phyloP scores from a whole-genome alignment of 345 rosid species.

The Lepidium africanum region DNA sequence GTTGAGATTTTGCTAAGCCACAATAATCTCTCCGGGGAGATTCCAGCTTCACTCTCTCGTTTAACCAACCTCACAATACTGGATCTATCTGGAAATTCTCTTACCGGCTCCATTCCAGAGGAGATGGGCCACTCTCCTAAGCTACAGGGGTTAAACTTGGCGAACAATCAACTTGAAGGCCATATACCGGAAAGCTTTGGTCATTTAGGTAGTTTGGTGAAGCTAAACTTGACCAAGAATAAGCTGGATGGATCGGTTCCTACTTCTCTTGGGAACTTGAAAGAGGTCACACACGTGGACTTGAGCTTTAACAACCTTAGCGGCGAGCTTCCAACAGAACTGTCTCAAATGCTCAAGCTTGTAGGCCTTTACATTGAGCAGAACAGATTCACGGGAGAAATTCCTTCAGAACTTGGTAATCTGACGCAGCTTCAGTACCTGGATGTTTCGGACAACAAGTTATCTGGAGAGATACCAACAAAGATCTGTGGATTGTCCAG shows the following conservation, averaged over 20 bases:
- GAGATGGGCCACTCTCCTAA: slow-evolving; percentile 48
- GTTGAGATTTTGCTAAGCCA: slow-evolving; percentile 60
- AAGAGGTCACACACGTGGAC: slow-evolving; percentile 70
- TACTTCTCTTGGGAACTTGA: slow-evolving; percentile 55
- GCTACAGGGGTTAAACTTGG: slow-evolving; percentile 82
- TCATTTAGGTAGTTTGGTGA: slow-evolving; percentile 51
- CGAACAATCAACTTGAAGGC: slow-evolving; percentile 62
- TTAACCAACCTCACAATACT: slow-evolving; percentile 59
- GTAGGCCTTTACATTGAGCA: slow-evolving; percentile 69
- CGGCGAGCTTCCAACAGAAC: slow-evolving; percentile 53
- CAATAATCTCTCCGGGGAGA: slow-evolving; percentile 63
- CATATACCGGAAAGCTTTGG: slow-evolving; percentile 66
- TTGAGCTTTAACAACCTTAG: slow-evolving; percentile 57
- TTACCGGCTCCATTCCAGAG: slow-evolving; percentile 58
- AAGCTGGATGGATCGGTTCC: slow-evolving; percentile 56
- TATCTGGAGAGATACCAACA: slow-evolving; percentile 61
- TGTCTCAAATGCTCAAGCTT: slow-evolving; percentile 54
- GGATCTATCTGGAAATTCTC: slow-evolving; percentile 64
- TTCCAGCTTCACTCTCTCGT: slow-evolving; percentile 63
- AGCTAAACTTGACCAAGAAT: slow-evolving; percentile 67
- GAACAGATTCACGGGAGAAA: slow-evolving; percentile 51
- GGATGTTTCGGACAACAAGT: slow-evolving; percentile 51
- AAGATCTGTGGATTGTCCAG: slow-evolving; percentile 41
- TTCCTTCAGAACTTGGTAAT: slow-evolving; percentile 56
- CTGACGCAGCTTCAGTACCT: slow-evolving; percentile 57